phyloP scores from a whole-genome alignment of 208 protist species.

The Trypanosoma avium region DNA sequence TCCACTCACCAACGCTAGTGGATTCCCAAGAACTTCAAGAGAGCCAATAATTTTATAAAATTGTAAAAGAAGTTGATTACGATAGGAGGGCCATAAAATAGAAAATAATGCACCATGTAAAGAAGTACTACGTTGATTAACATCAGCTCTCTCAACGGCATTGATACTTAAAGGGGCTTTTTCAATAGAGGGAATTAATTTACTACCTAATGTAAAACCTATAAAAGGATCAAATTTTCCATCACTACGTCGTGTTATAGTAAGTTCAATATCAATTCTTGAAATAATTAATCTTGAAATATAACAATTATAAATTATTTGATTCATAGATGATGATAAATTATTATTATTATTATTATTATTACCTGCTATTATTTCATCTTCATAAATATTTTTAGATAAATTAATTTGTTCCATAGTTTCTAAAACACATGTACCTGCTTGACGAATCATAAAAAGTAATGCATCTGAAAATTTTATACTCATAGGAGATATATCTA shows the following conservation, averaged over 20 bases:
- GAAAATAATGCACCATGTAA: constrained; percentile 19
- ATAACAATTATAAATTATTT: constrained; percentile 37
- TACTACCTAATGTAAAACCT: constrained; percentile 25
- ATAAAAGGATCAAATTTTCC: constrained; percentile 52
- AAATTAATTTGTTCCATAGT: not conserved
- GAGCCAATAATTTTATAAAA: constrained; percentile 74
- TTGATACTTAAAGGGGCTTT: constrained; percentile 31
- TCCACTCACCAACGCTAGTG: constrained; percentile 50
- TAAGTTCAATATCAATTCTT: constrained; percentile 36
- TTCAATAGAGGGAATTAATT: constrained; percentile 61
- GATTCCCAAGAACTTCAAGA: constrained; percentile 75
- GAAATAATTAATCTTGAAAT: constrained; percentile 46
- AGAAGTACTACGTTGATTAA: constrained; percentile 40
- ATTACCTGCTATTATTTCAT: not conserved
- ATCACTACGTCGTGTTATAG: constrained; percentile 46
- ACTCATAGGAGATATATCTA: constrained; percentile 37
- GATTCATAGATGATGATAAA: not conserved
- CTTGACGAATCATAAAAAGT: constrained; percentile 44
- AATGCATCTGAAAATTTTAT: constrained; percentile 61
- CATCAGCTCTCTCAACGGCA: constrained; percentile 28
- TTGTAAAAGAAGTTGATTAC: constrained; percentile 66
- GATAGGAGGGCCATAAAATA: constrained; percentile 56
- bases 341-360: not conserved
- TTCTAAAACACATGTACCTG: constrained; percentile 17
- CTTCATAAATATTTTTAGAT: not conserved